Base-by-base conservation (phyloP, 2,329 filamentous ascomycete genomes). In the Pseudonectria buxi region DNA sequence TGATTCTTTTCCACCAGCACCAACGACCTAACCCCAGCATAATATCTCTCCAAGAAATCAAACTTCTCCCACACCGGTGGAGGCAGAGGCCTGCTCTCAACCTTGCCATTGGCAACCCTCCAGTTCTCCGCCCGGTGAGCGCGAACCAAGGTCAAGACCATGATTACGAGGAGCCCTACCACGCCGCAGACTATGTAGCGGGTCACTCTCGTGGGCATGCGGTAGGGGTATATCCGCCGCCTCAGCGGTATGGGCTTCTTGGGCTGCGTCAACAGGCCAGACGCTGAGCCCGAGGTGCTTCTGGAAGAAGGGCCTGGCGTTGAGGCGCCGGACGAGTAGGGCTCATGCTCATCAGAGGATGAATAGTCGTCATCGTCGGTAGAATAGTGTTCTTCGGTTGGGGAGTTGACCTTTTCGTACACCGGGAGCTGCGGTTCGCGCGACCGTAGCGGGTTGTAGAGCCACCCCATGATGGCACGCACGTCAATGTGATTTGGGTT, bases 61-160 rank as follows among this genome's bases (percentile, higher is more conserved):
- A 94, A 96, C 9, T 74, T 76, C 57, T 94, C 86, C 88, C 89
- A 96, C 5, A 75, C 62, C 0, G 80, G 77, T 10, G 86, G 84
- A 14, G 78, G 75, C 0, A 75, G 61, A 0, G 77, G 71, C 10
- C 72, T 50, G 6, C 51, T 57, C 10, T 57, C 52, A 5, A 63
- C 57, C 32, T 57, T 58, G 38, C 68, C 72, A 45, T 78, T 78
- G 12, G 76, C 72, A 18, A 83, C 55, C 39, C 70, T 69, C 51
- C 68, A 72, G 53, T 86, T 82, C 46, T 84, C 84, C 13, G 76
- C 64, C 51, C 84, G 74, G 51, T 85, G 88, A 44, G 84, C 81
- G 18, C 83, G 76, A 33, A 86, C 74, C 25, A 95, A 69, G 37
- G 74, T 79, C 37, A 86, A 63, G 37, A 95, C 82, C 63, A 95